Percentiles rank a stretch among this genome's conserved stretches.
Conservation (phyloP, 257 asterid species). For the Petunia secreta region DNA sequence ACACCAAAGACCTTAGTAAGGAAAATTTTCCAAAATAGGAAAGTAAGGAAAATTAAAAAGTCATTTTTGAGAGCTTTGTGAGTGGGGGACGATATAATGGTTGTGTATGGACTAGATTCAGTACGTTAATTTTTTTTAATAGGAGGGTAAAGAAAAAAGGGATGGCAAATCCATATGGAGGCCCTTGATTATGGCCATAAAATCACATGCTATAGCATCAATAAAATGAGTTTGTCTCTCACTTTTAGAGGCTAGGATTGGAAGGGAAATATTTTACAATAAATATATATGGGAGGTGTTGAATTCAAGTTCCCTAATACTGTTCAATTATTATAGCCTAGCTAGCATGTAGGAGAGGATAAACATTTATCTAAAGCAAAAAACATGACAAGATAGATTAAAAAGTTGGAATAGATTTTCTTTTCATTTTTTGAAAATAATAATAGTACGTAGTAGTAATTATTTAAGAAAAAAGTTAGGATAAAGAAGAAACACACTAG, state of each 20-base stretch:
- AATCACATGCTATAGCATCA: conserved; percentile 54
- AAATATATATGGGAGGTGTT: neutral
- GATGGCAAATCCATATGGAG: conserved; percentile 46
- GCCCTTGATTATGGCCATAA: conserved; percentile 45
- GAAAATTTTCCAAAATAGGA: conserved; percentile 43
- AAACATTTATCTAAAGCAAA: conserved; percentile 39
- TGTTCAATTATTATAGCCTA: conserved; percentile 36
- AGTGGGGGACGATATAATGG: conserved; percentile 5
- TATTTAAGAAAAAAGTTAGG: neutral
- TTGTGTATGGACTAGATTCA: conserved; percentile 12
- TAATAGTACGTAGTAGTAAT: conserved; percentile 18
- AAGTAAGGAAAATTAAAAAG: conserved; percentile 29
- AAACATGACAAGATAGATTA: conserved; percentile 62
- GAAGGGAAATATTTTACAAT: conserved; percentile 27
- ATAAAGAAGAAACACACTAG: conserved; percentile 15
- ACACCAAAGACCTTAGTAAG: neutral
- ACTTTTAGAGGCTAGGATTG: conserved; percentile 55
- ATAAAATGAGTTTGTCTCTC: conserved; percentile 66
- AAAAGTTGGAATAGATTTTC: conserved; percentile 21
- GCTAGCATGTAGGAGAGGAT: conserved; percentile 40
- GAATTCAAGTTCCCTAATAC: conserved; percentile 24
- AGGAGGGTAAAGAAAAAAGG: conserved; percentile 29
- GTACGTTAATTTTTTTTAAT: conserved; percentile 14
- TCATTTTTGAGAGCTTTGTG: conserved; percentile 26
- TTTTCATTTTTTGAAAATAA: conserved; percentile 3